These are phyloP conservation scores for Porodaedalea pini DNA, from an alignment of 1,284 basidiomycete species.

Conservation along the genomic window DNA sequence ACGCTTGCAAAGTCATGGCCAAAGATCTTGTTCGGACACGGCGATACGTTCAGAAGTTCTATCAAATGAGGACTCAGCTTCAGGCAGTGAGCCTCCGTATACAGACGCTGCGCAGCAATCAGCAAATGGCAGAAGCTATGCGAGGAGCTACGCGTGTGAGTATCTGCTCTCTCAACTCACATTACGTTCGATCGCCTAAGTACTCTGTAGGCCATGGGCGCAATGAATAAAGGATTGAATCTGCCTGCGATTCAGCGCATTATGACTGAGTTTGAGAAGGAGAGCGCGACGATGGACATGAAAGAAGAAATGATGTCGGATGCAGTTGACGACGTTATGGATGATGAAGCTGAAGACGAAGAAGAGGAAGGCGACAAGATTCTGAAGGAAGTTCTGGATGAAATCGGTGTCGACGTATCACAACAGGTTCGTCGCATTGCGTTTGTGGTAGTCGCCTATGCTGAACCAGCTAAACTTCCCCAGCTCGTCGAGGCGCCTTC, in stretches of 20 bases:
- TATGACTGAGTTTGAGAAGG: constrained; percentile 97
- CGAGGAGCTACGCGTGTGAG: constrained; percentile 91
- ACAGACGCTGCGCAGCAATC: constrained; percentile 94
- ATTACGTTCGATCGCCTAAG: constrained; percentile 14
- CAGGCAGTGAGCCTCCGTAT: constrained; percentile 96
- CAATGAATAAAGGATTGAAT: constrained; percentile 96
- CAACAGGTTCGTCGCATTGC: constrained; percentile 68
- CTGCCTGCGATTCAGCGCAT: constrained; percentile 93
- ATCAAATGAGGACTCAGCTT: constrained; percentile 97
- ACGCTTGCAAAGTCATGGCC: constrained; percentile 98
- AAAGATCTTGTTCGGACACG: constrained; percentile 97
- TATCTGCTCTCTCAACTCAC: constrained; percentile 18
- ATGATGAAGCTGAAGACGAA: constrained; percentile 88
- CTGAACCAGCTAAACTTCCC: constrained; percentile 13
- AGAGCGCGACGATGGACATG: constrained; percentile 99
- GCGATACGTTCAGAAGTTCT: constrained; percentile 96
- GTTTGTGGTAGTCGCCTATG: background rate
- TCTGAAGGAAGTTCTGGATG: constrained; percentile 93
- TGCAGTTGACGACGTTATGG: constrained; percentile 98
- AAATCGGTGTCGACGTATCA: constrained; percentile 90
- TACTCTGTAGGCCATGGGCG: constrained; percentile 82
- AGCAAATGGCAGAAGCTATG: constrained; percentile 99
- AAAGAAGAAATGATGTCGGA: constrained; percentile 99
- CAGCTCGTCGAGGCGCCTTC: constrained; percentile 85
- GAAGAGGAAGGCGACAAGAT: constrained; percentile 97